Evolutionary conservation across 495 filamentous ascomycete species (phyloP), one percentile per base, ranked within the genome.

Genomic region (Thozetella sp.): DNA sequence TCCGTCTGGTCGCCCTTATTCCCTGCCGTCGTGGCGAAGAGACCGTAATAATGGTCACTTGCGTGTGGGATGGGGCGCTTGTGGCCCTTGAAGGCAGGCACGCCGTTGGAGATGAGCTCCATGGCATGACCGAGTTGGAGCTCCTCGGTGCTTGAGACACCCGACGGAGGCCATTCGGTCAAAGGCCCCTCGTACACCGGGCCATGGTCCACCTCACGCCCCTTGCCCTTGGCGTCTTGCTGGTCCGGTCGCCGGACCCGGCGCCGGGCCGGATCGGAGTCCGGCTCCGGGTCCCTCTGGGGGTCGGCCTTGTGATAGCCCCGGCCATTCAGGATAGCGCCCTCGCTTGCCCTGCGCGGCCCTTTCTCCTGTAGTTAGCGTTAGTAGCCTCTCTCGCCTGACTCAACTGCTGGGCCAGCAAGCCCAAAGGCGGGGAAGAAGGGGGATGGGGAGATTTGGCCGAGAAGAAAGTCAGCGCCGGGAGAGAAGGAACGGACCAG

Each of bases 1-100:
- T 82, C 79, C 1, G 67, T 74, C 57, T 76, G 77, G 24, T 79
- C 78, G 37, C 73, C 69, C 2, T 67, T 67, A 53, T 80, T 81
- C 10, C 78, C 78, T 12, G 78, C 75, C 0, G 70, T 72, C 12
- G 78, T 82, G 9, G 76, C 73, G 59, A 76, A 84, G 13, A 85
- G 62, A 10, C 72, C 70, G 57, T 78, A 83, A 60, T 80, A 83
- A 54, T 80, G 68, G 25, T 82, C 79, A n/a, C 74, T 72, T 0
- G 67, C 73, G 63, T 82, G 76, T 34, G 77, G 72, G 51, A 82
- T 74, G 20, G 74, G 63, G 19, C 69, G 67, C 64, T 76, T 78
- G 65, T 79, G 71, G 22, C 79, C 79, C 56, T 73, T 76, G 63
- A 78, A 74, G 11, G 68, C 72, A 2, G 79, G 79, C 48, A 77